phyloP scores from a whole-genome alignment of 2,329 filamentous ascomycete genomes.

The Verticillium nonalfalfae region DNA sequence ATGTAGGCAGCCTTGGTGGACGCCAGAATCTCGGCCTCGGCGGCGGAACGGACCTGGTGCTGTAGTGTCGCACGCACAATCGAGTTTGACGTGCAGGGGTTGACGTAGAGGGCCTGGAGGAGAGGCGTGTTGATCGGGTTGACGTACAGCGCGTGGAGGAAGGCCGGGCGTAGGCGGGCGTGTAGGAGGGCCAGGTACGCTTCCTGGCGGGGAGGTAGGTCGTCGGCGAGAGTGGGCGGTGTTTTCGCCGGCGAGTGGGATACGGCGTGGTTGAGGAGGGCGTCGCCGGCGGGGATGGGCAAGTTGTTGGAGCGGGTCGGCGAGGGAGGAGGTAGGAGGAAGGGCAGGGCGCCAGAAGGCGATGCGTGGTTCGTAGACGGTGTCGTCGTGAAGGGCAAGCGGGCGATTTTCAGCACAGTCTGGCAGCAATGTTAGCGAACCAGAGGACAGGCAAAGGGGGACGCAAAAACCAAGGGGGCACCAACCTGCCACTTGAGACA shows the following conservation, averaged over 20 bases:
- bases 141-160: constrained; percentile 83
- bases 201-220: constrained; percentile 53
- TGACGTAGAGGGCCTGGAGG: constrained; percentile 65
- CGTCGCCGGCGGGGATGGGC: constrained; percentile 52
- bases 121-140: constrained; percentile 59
- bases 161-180: constrained; percentile 73
- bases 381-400: constrained; percentile 58
- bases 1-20: constrained; percentile 33
- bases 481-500: constrained; percentile 95
- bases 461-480: constrained; percentile 5
- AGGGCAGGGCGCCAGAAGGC: constrained; percentile 81
- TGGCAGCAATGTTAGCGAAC: constrained; percentile 25
- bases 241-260: constrained; percentile 30
- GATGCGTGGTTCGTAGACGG: constrained; percentile 91
- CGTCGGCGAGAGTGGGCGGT: constrained; percentile 33
- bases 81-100: constrained; percentile 49
- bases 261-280: constrained; percentile 63
- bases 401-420: constrained; percentile 77
- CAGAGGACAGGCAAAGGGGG: background rate
- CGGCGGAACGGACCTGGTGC: constrained; percentile 64
- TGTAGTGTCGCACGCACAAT: constrained; percentile 59
- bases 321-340: constrained; percentile 57
- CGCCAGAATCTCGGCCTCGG: constrained; percentile 67
- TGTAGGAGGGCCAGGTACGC: constrained; percentile 76
- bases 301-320: constrained; percentile 15